Percentiles rank a stretch among this genome's conserved stretches.
Evolutionary conservation across 108 stramenopile species (phyloP).

Genomic region (Cylindrotheca fusiformis): DNA sequence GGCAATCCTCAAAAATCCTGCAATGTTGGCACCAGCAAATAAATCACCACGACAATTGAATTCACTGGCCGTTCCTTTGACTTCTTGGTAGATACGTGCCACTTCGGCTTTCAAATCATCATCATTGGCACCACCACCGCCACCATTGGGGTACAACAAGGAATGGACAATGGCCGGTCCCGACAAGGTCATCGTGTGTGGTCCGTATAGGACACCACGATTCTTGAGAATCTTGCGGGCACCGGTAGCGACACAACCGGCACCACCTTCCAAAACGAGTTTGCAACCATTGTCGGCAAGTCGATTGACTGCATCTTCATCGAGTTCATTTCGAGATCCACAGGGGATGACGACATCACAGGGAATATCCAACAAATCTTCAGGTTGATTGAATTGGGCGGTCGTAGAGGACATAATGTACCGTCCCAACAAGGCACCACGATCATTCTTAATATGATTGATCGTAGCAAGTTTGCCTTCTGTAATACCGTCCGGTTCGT

Average conservation of each 20-base stretch:
- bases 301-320: slow-evolving; percentile 56
- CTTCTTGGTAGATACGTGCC: slow-evolving; percentile 74
- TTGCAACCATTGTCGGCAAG: slow-evolving; percentile 92
- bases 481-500: slow-evolving; percentile 94
- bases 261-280: slow-evolving; percentile 91
- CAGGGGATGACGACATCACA: slow-evolving; percentile 95
- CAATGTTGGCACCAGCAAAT: slow-evolving; percentile 87
- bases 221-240: slow-evolving; percentile 79
- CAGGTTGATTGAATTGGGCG: slow-evolving; percentile 86
- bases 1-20: slow-evolving; percentile 94
- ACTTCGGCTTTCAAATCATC: slow-evolving; percentile 74
- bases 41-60: slow-evolving; percentile 95
- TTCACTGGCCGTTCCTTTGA: slow-evolving; percentile 90
- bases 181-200: slow-evolving; percentile 85
- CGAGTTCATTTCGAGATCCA: slow-evolving; percentile 78
- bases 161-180: slow-evolving; percentile 81
- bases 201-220: slow-evolving; percentile 87
- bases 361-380: slow-evolving; percentile 75
- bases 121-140: slow-evolving; percentile 71
- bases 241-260: slow-evolving; percentile 68
- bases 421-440: slow-evolving; percentile 88
- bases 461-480: slow-evolving; percentile 85
- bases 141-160: no score
- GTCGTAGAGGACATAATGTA: slow-evolving; percentile 88
- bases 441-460: slow-evolving; percentile 91